Evolutionary conservation across 148 eudicot species (phyloP), one percentile per base, ranked within the genome.

Genomic region (Rhododendron vialii): DNA sequence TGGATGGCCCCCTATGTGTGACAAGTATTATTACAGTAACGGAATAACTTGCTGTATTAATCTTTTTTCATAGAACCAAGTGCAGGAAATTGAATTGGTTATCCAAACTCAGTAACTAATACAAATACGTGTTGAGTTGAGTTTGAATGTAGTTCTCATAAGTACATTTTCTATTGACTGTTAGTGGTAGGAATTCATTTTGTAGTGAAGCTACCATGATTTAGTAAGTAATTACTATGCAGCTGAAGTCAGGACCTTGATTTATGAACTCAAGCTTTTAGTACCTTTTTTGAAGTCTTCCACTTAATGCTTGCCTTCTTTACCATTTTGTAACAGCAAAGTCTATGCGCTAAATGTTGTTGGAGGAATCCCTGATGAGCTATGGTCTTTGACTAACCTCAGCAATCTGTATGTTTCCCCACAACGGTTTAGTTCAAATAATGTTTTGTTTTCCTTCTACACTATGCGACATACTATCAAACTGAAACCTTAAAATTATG

Each of bases 301-400:
- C 41, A 28, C 86, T 78, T n/a, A 78, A 33, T 82, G 18, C 14
- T 47, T 73, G 48, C 18, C 3, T 86, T 73, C 48, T 35, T 75
- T 71, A 45, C 65, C 22, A 3, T 22, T 77, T 80, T 53, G 78
- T 85, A 78, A 30, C 94, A 93, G 98, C 92, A 92, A 92, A 84
- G 93, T 94, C 45, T 92, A 90, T 88, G 90, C 89, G 76, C 3
- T 91, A 15, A 91, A 88, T 84, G 94, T 91, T 35, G 67, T 12
- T 5, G 98, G 98, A 36, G 89, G 83, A 59, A 86, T 96, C 53
- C 98, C 98, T 2, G 92, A 96, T 69, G 98, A 93, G 86, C 94
- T 94, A 7, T 96, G 98, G 98, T 90, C 71, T 85, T 87, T 96
- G 87, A 93, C 92, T 85, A 89, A 57, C 20, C 76, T 71, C 76